Percentiles rank a stretch among this genome's conserved stretches.
These are phyloP conservation scores for Quercus robur DNA, from an alignment of 306 rosid genomes.

Conservation along the genomic window DNA sequence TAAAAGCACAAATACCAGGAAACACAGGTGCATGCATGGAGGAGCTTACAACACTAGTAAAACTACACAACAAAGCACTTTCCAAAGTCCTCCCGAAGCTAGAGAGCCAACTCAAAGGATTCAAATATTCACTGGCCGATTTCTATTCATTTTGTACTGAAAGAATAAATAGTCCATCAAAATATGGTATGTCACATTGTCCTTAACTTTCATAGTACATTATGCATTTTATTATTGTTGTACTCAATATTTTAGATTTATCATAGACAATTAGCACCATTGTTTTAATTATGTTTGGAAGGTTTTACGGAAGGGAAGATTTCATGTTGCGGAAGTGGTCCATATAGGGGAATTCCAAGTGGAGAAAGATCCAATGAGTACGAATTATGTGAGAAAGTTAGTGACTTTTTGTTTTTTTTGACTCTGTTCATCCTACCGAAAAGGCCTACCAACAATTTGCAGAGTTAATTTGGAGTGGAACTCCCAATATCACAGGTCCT, in stretches of 20 bases:
- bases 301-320: constrained; percentile 38
- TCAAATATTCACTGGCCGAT: neutral
- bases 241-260: too few species aligned
- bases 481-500: constrained; percentile 25
- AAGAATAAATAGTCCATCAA: neutral
- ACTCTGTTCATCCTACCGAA: constrained; percentile 36
- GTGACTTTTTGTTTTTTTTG: constrained; percentile 43
- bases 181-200: neutral
- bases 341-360: constrained; percentile 33
- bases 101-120: neutral
- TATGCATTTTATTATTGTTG: too few species aligned
- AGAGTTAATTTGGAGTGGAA: constrained; percentile 32
- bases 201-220: too few species aligned
- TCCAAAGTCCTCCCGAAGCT: constrained; percentile 10
- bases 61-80: constrained; percentile 27
- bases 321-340: constrained; percentile 49
- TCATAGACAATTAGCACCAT: too few species aligned
- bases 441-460: constrained; percentile 31
- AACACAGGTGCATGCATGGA: constrained; percentile 16
- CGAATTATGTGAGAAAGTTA: constrained; percentile 17
- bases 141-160: neutral
- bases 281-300: neutral
- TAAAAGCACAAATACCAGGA: neutral
- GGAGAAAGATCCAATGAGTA: constrained; percentile 38
- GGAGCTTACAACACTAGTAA: neutral